Evolutionary conservation across 306 rosid genomes (phyloP).

Genomic region (Dryas drummondii): DNA sequence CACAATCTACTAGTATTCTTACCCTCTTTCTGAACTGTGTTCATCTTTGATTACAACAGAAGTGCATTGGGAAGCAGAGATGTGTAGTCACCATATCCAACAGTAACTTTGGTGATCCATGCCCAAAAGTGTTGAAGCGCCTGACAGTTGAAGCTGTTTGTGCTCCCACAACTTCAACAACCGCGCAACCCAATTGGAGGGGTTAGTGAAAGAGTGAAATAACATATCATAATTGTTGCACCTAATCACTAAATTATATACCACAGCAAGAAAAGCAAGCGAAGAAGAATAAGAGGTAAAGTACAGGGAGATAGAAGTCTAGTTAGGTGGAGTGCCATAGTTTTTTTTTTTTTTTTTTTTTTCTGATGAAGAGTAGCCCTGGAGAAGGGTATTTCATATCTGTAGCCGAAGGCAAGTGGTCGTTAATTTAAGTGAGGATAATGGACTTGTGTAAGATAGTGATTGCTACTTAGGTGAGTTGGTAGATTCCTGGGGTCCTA

Average conservation of each 20-base stretch:
- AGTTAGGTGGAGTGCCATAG: conserved; percentile 42
- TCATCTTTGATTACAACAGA: conserved; percentile 50
- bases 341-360: conserved; percentile 35
- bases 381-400: conserved; percentile 8
- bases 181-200: conserved; percentile 36
- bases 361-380: conserved; percentile 33
- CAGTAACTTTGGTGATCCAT: conserved; percentile 93
- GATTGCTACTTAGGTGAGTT: conserved; percentile 44
- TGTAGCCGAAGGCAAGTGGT: conserved; percentile 62
- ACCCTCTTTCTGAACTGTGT: conserved; percentile 5
- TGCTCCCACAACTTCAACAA: conserved; percentile 40
- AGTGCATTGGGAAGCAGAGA: conserved; percentile 74
- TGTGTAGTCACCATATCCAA: conserved; percentile 84
- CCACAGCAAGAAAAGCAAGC: conserved; percentile 26
- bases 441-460: conserved; percentile 31
- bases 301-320: conserved; percentile 29
- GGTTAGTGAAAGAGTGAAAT: conserved; percentile 33
- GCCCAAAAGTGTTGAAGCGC: conserved; percentile 92
- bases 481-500: conserved; percentile 48
- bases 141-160: conserved; percentile 94
- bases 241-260: conserved; percentile 37
- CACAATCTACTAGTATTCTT: conserved; percentile 1
- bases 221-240: conserved; percentile 25
- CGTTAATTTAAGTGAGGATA: conserved; percentile 30
- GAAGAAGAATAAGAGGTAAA: conserved; percentile 33